Conservation (phyloP, 352 stramenopile genomes). For the Pythium apleroticum region DNA sequence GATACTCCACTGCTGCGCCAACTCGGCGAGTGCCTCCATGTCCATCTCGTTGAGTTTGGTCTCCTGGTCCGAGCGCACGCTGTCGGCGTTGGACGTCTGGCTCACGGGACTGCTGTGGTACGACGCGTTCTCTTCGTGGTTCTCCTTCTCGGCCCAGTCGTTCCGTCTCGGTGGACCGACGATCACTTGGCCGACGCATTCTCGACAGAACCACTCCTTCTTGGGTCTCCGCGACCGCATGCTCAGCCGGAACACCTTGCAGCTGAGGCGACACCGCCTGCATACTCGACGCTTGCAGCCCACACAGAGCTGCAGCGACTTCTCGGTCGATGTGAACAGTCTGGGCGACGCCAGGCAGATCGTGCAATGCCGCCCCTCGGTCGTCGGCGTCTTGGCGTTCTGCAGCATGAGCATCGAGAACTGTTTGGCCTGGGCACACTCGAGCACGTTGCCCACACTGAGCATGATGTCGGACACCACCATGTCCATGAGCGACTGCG, state of each 20-base stretch:
- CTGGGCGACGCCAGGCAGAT: slow-evolving; percentile 43
- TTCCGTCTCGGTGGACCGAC: slow-evolving; percentile 26
- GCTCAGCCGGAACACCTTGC: slow-evolving; percentile 50
- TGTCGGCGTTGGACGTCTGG: slow-evolving; percentile 16
- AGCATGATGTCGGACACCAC: slow-evolving; percentile 50
- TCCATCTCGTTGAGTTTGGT: slow-evolving; percentile 20
- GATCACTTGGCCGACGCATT: slow-evolving; percentile 55
- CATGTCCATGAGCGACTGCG: slow-evolving; percentile 41
- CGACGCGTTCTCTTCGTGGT: not conserved
- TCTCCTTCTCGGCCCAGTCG: slow-evolving; percentile 31
- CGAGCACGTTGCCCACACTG: slow-evolving; percentile 40
- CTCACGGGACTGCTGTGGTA: slow-evolving; percentile 7
- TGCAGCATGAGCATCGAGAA: slow-evolving; percentile 49
- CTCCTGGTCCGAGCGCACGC: slow-evolving; percentile 24
- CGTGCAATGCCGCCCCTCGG: slow-evolving; percentile 42
- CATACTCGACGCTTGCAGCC: slow-evolving; percentile 62
- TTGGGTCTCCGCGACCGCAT: slow-evolving; percentile 42
- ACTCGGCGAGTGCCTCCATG: slow-evolving; percentile 22
- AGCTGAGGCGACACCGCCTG: slow-evolving; percentile 44
- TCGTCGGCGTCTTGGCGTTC: slow-evolving; percentile 35
- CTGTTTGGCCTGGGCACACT: slow-evolving; percentile 48
- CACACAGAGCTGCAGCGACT: slow-evolving; percentile 43
- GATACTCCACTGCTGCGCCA: slow-evolving; percentile 23
- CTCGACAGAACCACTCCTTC: slow-evolving; percentile 51
- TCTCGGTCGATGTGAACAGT: slow-evolving; percentile 30